These are phyloP conservation scores for Nemania serpens DNA, from an alignment of 2,329 filamentous ascomycete genomes.

Conservation along the genomic window DNA sequence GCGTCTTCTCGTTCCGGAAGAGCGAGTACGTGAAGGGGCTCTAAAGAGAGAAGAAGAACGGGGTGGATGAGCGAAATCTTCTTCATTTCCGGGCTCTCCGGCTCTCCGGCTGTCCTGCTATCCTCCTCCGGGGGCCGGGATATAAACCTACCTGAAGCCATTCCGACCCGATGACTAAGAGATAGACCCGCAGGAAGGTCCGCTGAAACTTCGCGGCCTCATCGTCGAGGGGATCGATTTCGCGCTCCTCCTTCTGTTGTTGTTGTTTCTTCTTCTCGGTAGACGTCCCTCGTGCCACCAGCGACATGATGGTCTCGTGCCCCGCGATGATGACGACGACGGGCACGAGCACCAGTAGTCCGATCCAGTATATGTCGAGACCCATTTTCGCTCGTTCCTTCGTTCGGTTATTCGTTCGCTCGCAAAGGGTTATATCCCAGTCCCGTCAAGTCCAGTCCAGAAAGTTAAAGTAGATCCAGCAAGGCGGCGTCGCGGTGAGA, in stretches of 20 bases:
- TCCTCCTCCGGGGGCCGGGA: not conserved
- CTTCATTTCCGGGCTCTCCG: not conserved
- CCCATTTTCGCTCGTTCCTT: conserved; percentile 19
- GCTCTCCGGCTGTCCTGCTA: not conserved
- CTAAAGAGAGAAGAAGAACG: conserved; percentile 14
- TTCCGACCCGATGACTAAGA: conserved; percentile 55
- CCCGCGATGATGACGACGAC: conserved; percentile 30
- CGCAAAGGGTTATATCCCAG: too few species aligned
- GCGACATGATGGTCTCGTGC: conserved; percentile 20
- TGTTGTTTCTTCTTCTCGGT: not conserved
- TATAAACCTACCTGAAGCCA: conserved; percentile 52
- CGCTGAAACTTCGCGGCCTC: conserved; percentile 30
- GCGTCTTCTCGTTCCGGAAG: conserved; percentile 39
- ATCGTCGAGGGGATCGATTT: conserved; percentile 8
- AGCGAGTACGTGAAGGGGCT: conserved; percentile 41
- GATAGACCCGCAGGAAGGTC: conserved; percentile 47
- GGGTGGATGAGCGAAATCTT: conserved; percentile 15
- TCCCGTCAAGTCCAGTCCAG: too few species aligned
- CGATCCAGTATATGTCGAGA: conserved; percentile 36
- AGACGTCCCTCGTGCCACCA: not conserved
- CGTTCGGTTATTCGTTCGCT: too few species aligned
- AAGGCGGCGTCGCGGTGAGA: too few species aligned
- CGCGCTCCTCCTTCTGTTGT: too few species aligned
- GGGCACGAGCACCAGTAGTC: conserved; percentile 32
- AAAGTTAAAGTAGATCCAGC: too few species aligned